phyloP scores from a whole-genome alignment of 306 rosid species.

The Glycine latifolia region DNA sequence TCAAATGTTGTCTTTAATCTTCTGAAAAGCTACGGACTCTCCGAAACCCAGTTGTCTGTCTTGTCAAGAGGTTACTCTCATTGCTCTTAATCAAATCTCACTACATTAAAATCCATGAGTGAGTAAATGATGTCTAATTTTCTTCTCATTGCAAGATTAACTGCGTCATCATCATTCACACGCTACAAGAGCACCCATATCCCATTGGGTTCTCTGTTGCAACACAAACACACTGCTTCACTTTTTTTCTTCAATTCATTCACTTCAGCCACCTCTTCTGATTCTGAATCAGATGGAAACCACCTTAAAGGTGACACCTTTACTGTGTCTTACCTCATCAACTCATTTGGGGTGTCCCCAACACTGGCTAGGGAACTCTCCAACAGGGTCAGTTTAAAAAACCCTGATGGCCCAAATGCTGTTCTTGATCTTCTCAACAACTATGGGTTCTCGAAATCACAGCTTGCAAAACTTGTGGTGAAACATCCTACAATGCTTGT shows the following conservation, averaged over 20 bases:
- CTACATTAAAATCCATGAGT: not conserved
- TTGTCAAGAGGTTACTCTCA: not conserved
- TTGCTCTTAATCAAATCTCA: too few species aligned
- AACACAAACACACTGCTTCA: not conserved
- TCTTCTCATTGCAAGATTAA: not conserved
- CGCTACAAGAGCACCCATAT: not conserved
- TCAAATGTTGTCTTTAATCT: not conserved
- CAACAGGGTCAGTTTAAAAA: constrained; percentile 14
- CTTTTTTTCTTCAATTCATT: not conserved
- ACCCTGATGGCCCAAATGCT: not conserved
- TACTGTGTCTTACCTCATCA: constrained; percentile 4
- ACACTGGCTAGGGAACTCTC: not conserved
- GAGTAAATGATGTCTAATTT: not conserved
- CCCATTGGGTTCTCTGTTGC: constrained; percentile 2
- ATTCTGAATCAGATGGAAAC: not conserved
- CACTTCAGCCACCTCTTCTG: not conserved
- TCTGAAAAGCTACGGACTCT: not conserved
- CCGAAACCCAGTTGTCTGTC: not conserved
- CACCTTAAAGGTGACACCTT: constrained; percentile 3
- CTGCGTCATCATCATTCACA: not conserved
- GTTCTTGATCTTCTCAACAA: constrained; percentile 29
- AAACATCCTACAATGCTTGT: not conserved
- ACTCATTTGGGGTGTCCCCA: constrained; percentile 25
- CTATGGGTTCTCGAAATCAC: not conserved
- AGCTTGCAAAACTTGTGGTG: constrained; percentile 3